These are phyloP conservation scores for Gossypium anomalum DNA, from an alignment of 345 rosid genomes.

Conservation along the genomic window DNA sequence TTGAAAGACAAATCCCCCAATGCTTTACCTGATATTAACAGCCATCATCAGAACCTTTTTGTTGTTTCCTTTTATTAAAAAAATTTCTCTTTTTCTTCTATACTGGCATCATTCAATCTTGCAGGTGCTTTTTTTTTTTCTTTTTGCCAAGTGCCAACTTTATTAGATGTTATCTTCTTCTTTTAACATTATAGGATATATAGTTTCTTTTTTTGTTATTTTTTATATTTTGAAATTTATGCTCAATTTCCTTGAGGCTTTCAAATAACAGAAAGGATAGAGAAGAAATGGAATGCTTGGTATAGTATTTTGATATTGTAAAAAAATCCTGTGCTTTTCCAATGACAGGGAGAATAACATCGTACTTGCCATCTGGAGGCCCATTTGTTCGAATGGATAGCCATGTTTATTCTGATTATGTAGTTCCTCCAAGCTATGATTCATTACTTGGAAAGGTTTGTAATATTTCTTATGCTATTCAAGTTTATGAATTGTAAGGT, in stretches of 20 bases:
- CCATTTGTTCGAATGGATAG: slow-evolving; percentile 99
- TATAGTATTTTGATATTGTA: neutral
- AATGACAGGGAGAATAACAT: slow-evolving; percentile 79
- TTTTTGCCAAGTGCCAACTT: neutral
- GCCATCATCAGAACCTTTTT: neutral
- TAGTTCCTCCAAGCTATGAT: slow-evolving; percentile 98
- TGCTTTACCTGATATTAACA: neutral
- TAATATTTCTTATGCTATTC: neutral
- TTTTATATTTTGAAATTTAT: neutral
- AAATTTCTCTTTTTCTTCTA: neutral
- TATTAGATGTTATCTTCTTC: neutral
- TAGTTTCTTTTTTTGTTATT: neutral
- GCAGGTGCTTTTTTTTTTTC: neutral
- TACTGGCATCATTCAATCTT: neutral
- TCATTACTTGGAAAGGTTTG: slow-evolving; percentile 94
- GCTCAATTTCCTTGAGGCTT: neutral
- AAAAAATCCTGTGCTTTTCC: slow-evolving; percentile 4
- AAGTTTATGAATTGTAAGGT: neutral
- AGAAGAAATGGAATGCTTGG: slow-evolving; percentile 2
- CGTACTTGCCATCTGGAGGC: slow-evolving; percentile 97
- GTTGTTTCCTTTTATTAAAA: neutral
- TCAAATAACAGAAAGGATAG: neutral
- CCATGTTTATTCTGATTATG: slow-evolving; percentile 91
- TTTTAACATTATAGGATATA: neutral
- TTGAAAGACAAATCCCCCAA: neutral